Evolutionary conservation across 345 rosid species (phyloP).

Genomic region (Lepidium africanum): DNA sequence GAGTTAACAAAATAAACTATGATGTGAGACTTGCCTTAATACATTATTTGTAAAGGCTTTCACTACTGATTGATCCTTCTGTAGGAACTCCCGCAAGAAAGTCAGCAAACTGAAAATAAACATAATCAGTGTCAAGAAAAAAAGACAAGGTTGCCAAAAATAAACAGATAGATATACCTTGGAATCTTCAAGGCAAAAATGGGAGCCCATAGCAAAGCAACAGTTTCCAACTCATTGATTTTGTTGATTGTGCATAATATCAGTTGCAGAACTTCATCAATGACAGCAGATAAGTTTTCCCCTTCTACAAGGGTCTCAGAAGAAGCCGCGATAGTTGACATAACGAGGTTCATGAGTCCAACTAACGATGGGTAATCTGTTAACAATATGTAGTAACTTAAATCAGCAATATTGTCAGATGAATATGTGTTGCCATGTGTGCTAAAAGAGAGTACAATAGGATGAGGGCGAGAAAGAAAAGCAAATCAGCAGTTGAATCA

Average conservation of each 20-base stretch:
- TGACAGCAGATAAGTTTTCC: conserved; percentile 30
- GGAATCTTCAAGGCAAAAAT: conserved; percentile 38
- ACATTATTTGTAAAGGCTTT: conserved; percentile 38
- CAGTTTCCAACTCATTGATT: conserved; percentile 28
- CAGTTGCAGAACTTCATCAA: conserved; percentile 48
- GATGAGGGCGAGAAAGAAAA: neutral
- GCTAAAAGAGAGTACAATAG: conserved; percentile 1
- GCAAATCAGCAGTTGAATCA: neutral
- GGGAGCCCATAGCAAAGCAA: conserved; percentile 57
- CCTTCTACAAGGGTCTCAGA: conserved; percentile 29
- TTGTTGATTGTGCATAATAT: conserved; percentile 54
- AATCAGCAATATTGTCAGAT: neutral
- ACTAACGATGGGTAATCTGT: conserved; percentile 55
- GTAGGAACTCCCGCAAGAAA: conserved; percentile 51
- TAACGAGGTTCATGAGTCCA: conserved; percentile 33
- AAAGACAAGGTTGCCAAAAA: neutral
- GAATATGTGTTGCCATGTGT: neutral
- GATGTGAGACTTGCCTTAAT: conserved; percentile 42
- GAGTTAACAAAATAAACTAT: neutral
- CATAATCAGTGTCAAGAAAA: conserved; percentile 10
- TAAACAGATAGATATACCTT: conserved; percentile 39
- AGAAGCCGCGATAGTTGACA: conserved; percentile 32
- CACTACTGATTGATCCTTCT: conserved; percentile 35
- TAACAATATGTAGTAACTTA: neutral
- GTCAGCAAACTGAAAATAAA: conserved; percentile 47